These are phyloP conservation scores for Colletotrichum sp. DNA, from an alignment of 2,329 filamentous ascomycete species.

Conservation along the genomic window DNA sequence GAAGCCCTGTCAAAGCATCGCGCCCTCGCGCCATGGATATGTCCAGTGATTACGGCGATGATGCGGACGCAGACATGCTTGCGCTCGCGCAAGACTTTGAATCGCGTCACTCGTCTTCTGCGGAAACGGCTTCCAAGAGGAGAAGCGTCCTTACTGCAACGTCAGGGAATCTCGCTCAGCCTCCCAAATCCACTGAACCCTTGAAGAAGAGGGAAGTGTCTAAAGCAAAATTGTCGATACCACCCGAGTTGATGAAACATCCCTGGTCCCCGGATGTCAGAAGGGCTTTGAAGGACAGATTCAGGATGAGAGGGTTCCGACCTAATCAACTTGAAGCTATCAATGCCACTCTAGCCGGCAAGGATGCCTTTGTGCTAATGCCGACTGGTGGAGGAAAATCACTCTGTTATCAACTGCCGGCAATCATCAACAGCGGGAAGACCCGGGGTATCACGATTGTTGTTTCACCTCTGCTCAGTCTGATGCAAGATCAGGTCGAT, in stretches of 20 bases:
- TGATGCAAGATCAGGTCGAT: constrained; percentile 96
- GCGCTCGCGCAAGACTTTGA: constrained; percentile 58
- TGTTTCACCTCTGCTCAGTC: constrained; percentile 89
- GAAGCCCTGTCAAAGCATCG: constrained; percentile 1
- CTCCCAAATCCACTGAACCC: constrained; percentile 34
- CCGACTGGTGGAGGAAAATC: constrained; percentile 97
- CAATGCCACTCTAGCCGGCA: constrained; percentile 85
- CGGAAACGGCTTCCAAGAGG: constrained; percentile 23
- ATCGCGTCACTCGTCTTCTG: constrained; percentile 39
- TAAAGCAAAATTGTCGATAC: constrained; percentile 40
- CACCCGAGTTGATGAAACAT: constrained; percentile 64
- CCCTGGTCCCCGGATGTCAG: constrained; percentile 89
- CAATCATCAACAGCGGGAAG: constrained; percentile 79
- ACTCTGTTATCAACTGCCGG: constrained; percentile 93
- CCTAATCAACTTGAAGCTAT: constrained; percentile 94
- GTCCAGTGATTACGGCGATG: constrained; percentile 53
- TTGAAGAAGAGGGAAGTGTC: constrained; percentile 36
- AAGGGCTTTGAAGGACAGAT: constrained; percentile 78
- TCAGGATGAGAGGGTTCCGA: constrained; percentile 85
- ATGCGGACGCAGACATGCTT: constrained; percentile 56
- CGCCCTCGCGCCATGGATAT: constrained; percentile 32
- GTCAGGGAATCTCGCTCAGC: constrained; percentile 48
- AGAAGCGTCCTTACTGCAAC: constrained; percentile 51
- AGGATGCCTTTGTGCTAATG: constrained; percentile 96
- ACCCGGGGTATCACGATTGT: constrained; percentile 91